phyloP scores from a whole-genome alignment of 768 basidiomycete species.

The Coprinopsis cinerea region DNA sequence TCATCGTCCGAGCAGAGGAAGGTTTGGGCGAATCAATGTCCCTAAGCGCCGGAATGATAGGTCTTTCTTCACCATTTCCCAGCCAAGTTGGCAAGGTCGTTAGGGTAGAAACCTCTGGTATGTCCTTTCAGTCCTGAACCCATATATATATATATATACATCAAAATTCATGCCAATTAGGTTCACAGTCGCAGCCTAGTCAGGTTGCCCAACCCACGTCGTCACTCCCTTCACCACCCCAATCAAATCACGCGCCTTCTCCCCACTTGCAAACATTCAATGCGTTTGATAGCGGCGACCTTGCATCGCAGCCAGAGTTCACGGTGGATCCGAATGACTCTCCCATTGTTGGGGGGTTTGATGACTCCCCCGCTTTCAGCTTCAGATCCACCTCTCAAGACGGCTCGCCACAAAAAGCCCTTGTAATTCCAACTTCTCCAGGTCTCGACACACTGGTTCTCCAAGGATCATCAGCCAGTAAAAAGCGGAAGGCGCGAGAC shows the following conservation, averaged over 20 bases:
- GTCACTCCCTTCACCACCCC: slow-evolving; percentile 15
- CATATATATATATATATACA: too few species aligned
- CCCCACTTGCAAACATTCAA: not conserved
- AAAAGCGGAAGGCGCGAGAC: not conserved
- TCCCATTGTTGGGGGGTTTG: too few species aligned
- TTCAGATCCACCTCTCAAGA: too few species aligned
- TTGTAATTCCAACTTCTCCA: slow-evolving; percentile 11
- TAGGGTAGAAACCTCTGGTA: too few species aligned
- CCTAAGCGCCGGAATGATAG: slow-evolving; percentile 7
- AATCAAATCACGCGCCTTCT: slow-evolving; percentile 1
- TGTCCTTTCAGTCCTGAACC: too few species aligned
- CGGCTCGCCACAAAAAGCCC: not conserved
- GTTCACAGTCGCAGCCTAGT: too few species aligned
- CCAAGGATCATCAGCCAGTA: slow-evolving; percentile 2
- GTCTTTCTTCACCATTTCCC: not conserved
- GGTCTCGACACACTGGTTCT: slow-evolving; percentile 10
- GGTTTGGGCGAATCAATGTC: slow-evolving; percentile 34
- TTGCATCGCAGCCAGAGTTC: not conserved
- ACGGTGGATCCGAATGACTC: not conserved
- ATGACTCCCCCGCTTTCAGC: too few species aligned
- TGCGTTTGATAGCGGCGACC: not conserved
- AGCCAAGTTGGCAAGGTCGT: not conserved
- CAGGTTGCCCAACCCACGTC: slow-evolving; percentile 5
- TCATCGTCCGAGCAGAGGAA: slow-evolving; percentile 39
- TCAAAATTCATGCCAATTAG: too few species aligned